Conservation (phyloP, 441 rosid genomes). For the Lagerstroemia fauriei region DNA sequence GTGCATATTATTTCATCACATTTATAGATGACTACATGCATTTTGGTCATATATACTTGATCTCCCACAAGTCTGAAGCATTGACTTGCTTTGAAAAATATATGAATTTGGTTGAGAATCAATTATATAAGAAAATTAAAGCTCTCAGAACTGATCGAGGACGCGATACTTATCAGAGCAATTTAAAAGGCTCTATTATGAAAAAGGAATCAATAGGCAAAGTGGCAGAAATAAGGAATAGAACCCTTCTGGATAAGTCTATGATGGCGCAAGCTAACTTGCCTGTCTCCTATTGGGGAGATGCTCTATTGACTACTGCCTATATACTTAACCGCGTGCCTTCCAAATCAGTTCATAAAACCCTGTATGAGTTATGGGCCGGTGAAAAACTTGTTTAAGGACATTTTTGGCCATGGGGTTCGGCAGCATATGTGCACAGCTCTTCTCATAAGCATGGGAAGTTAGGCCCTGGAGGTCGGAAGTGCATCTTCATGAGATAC, state of each 20-base stretch:
- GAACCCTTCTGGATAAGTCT: neutral
- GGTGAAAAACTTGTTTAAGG: too few relatives aligned
- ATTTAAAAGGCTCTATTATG: neutral
- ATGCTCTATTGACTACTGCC: neutral
- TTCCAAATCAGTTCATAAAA: neutral
- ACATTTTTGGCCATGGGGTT: too few relatives aligned
- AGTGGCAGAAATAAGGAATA: too few relatives aligned
- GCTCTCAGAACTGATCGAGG: neutral
- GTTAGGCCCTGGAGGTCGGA: too few relatives aligned
- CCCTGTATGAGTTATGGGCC: too few relatives aligned
- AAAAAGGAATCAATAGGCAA: too few relatives aligned
- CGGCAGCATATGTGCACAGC: too few relatives aligned
- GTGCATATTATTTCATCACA: too few relatives aligned
- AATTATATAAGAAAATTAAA: neutral
- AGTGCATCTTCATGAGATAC: neutral
- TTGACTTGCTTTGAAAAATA: too few relatives aligned
- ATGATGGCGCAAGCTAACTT: conserved; percentile 10
- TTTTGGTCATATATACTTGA: conserved; percentile 10
- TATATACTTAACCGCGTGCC: conserved; percentile 12
- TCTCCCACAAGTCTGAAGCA: conserved; percentile 1
- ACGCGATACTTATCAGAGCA: neutral
- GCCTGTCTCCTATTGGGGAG: neutral
- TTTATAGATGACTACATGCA: conserved; percentile 11
- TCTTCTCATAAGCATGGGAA: too few relatives aligned
- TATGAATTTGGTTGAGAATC: too few relatives aligned